Evolutionary conservation across 306 rosid genomes (phyloP), one percentile per base, ranked within the genome.

Genomic region (Senna siamea): DNA sequence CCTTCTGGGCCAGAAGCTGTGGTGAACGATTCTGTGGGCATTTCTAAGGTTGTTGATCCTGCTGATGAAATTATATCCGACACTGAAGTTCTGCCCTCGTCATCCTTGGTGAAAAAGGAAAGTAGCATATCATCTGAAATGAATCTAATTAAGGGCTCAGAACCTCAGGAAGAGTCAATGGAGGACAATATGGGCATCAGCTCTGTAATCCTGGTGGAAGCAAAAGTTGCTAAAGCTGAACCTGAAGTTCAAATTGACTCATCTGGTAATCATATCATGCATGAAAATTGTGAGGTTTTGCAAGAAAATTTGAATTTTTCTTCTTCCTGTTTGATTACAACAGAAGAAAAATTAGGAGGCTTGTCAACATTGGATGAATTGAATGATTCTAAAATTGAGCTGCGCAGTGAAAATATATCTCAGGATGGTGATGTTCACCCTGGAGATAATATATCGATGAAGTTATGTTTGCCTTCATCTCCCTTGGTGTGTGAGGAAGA

Each of bases 171-270:
- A 70, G 79, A 71, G 58, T 43, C 84, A 44, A 56, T 56, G 44
- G 75, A 76, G 62, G 69, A 55, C 57, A 55, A 28, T 0, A 7
- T 47, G 71, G 67, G 38, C 52, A 48, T 56, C 50, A 69, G 43
- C 62, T 73, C 68, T 50, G 68, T 37, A 48, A 17, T 63, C 66
- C 75, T 55, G 58, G 80, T 48, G 80, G 82, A 73, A 63, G 54
- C 80, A 69, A 26, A 56, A 68, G 77, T 48, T 77, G 52, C 48
- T 56, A 28, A 34, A 34, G 38, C 81, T 34, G 80, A 80, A 56
- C 63, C 38, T 63, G 56, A 63, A 34, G 69, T 30, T 76, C 82
- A 40, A 65, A 62, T 47, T 77, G 78, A 69, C 54, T 40, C 82
- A 63, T 69, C 80, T 44, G 54, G 7, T 62, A n/a, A 68, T 69